These are phyloP conservation scores for Claviceps humidiphila DNA, from an alignment of 2,329 filamentous ascomycete genomes.

Conservation along the genomic window DNA sequence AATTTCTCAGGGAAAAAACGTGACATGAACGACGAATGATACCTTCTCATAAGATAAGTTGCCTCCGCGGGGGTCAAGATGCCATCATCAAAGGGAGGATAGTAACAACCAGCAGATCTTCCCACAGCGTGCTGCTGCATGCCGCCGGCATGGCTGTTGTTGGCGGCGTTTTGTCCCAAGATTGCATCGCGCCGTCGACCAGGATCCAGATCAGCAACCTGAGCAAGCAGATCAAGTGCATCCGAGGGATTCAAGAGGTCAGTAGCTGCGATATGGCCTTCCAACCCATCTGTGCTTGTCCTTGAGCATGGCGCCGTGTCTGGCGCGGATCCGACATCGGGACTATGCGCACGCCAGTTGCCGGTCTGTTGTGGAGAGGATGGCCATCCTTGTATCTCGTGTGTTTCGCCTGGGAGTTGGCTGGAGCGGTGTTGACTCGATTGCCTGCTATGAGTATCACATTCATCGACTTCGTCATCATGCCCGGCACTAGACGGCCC, in stretches of 20 bases:
- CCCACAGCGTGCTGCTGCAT: conserved; percentile 1
- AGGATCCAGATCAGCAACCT: conserved; percentile 26
- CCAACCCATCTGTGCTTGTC: conserved; percentile 14
- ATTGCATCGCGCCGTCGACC: conserved; percentile 7
- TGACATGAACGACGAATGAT: not conserved
- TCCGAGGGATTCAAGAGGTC: conserved; percentile 29
- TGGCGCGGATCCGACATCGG: conserved; percentile 6
- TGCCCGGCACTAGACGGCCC: conserved; percentile 1
- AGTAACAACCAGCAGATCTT: conserved; percentile 8
- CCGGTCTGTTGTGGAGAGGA: conserved; percentile 7
- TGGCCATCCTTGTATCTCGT: conserved; percentile 6
- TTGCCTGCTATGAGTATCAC: conserved; percentile 4
- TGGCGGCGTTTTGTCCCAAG: conserved; percentile 6
- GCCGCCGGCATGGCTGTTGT: conserved; percentile 6
- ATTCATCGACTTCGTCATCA: conserved; percentile 7
- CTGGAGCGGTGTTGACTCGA: not conserved
- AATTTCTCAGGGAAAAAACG: too few relatives aligned
- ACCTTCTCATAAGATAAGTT: conserved; percentile 16
- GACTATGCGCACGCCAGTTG: conserved; percentile 8
- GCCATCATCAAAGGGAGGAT: conserved; percentile 21
- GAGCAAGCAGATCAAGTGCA: conserved; percentile 26
- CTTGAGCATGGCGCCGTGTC: conserved; percentile 5
- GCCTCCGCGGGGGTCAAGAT: conserved; percentile 15
- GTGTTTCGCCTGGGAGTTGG: not conserved
- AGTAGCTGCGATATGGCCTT: conserved; percentile 26